Evolutionary conservation across 768 basidiomycete species (phyloP).

Genomic region (Kwoniella sp.): DNA sequence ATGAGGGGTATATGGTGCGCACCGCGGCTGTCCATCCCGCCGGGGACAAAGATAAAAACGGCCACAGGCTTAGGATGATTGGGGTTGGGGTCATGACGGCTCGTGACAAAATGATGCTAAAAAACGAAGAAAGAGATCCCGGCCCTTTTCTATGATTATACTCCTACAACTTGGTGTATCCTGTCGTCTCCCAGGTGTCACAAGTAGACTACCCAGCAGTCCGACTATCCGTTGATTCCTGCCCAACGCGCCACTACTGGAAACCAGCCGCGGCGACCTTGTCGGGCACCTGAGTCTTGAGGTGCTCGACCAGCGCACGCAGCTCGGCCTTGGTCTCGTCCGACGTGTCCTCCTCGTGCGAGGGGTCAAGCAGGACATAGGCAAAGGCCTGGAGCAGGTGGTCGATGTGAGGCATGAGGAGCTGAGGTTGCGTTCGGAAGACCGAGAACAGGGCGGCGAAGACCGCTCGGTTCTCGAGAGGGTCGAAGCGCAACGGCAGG

Average conservation of each 20-base stretch:
- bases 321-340: conserved; percentile 73
- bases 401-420: conserved; percentile 72
- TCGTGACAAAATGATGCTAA: neutral
- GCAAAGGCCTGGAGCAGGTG: conserved; percentile 72
- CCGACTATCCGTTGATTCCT: neutral
- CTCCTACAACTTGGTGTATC: neutral
- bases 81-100: neutral
- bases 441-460: conserved; percentile 86
- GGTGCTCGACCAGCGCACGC: conserved; percentile 64
- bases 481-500: conserved; percentile 82
- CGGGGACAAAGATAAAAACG: too few relatives aligned
- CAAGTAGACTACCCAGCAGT: neutral
- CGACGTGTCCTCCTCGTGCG: conserved; percentile 66
- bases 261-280: conserved; percentile 75
- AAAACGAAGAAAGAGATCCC: neutral
- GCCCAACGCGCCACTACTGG: neutral
- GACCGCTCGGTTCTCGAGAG: conserved; percentile 80
- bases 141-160: too few relatives aligned
- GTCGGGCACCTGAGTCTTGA: conserved; percentile 70
- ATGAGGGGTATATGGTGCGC: too few relatives aligned
- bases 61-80: neutral
- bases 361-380: conserved; percentile 70
- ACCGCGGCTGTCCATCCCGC: too few relatives aligned
- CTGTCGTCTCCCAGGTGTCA: too few relatives aligned
- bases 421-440: conserved; percentile 68